phyloP scores from a whole-genome alignment of 345 rosid species.

The Pelargonium nanum region DNA sequence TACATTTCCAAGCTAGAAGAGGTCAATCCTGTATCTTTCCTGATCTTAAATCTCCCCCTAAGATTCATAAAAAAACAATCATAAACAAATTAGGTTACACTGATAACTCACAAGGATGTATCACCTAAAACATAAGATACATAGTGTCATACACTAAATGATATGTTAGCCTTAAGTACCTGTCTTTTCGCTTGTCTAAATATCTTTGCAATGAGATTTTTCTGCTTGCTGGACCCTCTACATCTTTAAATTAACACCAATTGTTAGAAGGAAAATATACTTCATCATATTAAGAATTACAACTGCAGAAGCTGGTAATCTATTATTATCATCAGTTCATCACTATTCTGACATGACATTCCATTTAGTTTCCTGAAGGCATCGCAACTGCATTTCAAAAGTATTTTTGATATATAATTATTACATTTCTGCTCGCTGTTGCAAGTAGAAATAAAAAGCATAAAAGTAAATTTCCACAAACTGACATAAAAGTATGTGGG shows the following conservation, averaged over 20 bases:
- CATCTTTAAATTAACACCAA: constrained; percentile 34
- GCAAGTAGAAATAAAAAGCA: too few species aligned
- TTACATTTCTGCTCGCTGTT: neutral
- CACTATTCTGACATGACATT: too few species aligned
- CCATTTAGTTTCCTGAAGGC: too few species aligned
- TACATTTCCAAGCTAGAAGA: constrained; percentile 47
- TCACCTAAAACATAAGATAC: neutral
- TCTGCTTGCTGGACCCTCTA: constrained; percentile 61
- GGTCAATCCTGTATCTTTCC: constrained; percentile 39
- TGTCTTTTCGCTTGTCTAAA: constrained; percentile 66
- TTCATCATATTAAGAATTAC: neutral
- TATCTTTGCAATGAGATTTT: constrained; percentile 61
- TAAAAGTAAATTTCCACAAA: too few species aligned
- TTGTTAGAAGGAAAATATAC: constrained; percentile 10
- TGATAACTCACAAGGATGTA: neutral
- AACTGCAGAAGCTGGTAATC: too few species aligned
- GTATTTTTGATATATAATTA: neutral
- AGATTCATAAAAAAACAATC: constrained; percentile 3
- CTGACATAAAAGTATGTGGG: too few species aligned
- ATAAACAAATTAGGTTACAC: neutral
- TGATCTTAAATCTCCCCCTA: constrained; percentile 53
- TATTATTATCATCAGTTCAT: neutral
- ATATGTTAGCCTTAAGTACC: constrained; percentile 29
- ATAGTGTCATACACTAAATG: constrained; percentile 3
- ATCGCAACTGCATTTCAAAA: neutral